Conservation (phyloP, 2,329 filamentous ascomycete genomes). For the Aciculosporium take region DNA sequence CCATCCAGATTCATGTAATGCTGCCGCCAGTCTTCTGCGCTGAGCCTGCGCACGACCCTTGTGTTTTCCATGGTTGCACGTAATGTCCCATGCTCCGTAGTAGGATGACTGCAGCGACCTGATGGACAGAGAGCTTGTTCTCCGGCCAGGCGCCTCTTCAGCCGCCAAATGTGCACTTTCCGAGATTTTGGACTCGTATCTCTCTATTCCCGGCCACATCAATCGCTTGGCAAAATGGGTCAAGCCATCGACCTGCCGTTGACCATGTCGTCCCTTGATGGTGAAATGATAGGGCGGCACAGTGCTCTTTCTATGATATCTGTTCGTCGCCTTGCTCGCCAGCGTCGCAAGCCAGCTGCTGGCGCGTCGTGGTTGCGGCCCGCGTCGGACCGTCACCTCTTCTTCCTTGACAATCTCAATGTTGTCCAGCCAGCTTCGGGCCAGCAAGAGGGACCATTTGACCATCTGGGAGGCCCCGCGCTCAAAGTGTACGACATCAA, state of each 20-base stretch:
- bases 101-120: slow-evolving; percentile 29
- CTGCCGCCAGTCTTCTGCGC: slow-evolving; percentile 40
- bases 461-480: slow-evolving; percentile 46
- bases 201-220: slow-evolving; percentile 47
- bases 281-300: slow-evolving; percentile 26
- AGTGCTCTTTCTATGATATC: slow-evolving; percentile 23
- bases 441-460: slow-evolving; percentile 52
- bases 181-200: slow-evolving; percentile 32
- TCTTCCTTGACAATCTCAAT: slow-evolving; percentile 40
- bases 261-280: slow-evolving; percentile 40
- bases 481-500: slow-evolving; percentile 46
- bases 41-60: slow-evolving; percentile 24
- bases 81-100: slow-evolving; percentile 28
- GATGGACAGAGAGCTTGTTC: slow-evolving; percentile 21
- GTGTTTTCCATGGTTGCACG: slow-evolving; percentile 16
- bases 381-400: slow-evolving; percentile 8
- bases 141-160: slow-evolving; percentile 19
- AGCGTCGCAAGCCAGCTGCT: slow-evolving; percentile 42
- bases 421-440: slow-evolving; percentile 54
- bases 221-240: slow-evolving; percentile 49
- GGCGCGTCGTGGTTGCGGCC: slow-evolving; percentile 9
- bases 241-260: slow-evolving; percentile 46
- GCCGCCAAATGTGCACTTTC: slow-evolving; percentile 31
- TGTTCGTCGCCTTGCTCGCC: slow-evolving; percentile 37
- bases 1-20: slow-evolving; percentile 47